phyloP scores from a whole-genome alignment of 257 asterid species.

The Ophiorrhiza pumila region DNA sequence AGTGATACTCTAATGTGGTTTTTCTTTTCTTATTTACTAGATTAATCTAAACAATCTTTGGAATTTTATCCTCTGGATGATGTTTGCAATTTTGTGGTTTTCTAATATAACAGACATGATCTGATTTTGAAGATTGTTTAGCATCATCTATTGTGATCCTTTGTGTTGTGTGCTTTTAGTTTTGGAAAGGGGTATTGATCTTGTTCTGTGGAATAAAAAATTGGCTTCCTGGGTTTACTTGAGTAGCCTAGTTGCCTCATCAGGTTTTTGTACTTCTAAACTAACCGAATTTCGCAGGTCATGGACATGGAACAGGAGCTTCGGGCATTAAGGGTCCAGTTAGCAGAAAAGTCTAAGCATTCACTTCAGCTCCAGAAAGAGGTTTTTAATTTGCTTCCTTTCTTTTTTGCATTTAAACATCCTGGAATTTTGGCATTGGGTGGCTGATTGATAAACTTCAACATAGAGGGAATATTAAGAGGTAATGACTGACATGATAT shows the following conservation, averaged over 20 bases:
- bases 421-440: not conserved
- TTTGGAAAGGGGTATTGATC: not conserved
- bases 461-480: not conserved
- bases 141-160: not conserved
- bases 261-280: not conserved
- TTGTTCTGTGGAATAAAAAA: not conserved
- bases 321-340: constrained; percentile 82
- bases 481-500: not conserved
- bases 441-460: not conserved
- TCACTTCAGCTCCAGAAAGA: constrained; percentile 50
- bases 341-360: constrained; percentile 43
- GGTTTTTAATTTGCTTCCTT: constrained; percentile 25
- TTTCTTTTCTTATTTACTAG: too few relatives aligned
- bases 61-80: not conserved
- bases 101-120: not conserved
- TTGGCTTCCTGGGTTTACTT: not conserved
- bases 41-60: not conserved
- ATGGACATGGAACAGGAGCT: constrained; percentile 99
- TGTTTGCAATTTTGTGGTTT: not conserved
- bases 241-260: not conserved
- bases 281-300: constrained; percentile 47
- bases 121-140: not conserved
- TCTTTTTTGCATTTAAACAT: not conserved
- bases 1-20: not conserved
- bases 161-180: not conserved